These are phyloP conservation scores for Myxozyma udenii DNA, from an alignment of 805 yeast genomes.

Conservation along the genomic window DNA sequence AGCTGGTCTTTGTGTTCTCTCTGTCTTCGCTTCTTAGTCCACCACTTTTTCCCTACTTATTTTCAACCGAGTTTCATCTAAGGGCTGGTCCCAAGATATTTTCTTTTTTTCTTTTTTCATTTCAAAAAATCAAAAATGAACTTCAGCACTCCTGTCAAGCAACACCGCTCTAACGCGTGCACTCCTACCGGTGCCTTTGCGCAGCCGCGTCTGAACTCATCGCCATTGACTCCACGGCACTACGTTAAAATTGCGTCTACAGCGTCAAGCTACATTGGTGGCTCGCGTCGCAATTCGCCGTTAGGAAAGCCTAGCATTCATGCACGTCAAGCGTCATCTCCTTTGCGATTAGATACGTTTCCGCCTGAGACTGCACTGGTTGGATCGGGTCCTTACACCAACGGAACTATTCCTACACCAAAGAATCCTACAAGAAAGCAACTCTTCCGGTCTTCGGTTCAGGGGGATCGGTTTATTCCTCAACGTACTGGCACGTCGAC, in stretches of 20 bases:
- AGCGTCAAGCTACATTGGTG: slow-evolving; percentile 7
- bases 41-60: slow-evolving; percentile 1
- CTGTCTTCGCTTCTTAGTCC: slow-evolving; percentile 15
- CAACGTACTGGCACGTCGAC: slow-evolving; percentile 50
- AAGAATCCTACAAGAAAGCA: slow-evolving; percentile 30
- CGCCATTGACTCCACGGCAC: slow-evolving; percentile 23
- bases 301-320: slow-evolving; percentile 22
- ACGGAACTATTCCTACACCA: slow-evolving; percentile 31
- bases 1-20: slow-evolving; percentile 25
- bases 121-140: slow-evolving; percentile 15
- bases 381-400: slow-evolving; percentile 36
- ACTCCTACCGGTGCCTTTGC: slow-evolving; percentile 28
- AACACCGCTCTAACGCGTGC: slow-evolving; percentile 17
- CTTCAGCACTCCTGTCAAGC: slow-evolving; percentile 31
- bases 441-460: slow-evolving; percentile 29
- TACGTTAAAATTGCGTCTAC: slow-evolving; percentile 6
- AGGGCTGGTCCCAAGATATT: slow-evolving; percentile 22
- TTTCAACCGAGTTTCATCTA: slow-evolving; percentile 1
- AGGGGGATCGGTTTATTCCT: slow-evolving; percentile 61
- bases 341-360: slow-evolving; percentile 48
- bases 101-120: neutral
- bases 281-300: slow-evolving; percentile 16
- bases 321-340: slow-evolving; percentile 37
- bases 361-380: slow-evolving; percentile 42
- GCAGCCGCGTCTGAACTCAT: slow-evolving; percentile 31